Base-by-base conservation (phyloP, 305 asterid genomes). In the Rubia tinctorum region DNA sequence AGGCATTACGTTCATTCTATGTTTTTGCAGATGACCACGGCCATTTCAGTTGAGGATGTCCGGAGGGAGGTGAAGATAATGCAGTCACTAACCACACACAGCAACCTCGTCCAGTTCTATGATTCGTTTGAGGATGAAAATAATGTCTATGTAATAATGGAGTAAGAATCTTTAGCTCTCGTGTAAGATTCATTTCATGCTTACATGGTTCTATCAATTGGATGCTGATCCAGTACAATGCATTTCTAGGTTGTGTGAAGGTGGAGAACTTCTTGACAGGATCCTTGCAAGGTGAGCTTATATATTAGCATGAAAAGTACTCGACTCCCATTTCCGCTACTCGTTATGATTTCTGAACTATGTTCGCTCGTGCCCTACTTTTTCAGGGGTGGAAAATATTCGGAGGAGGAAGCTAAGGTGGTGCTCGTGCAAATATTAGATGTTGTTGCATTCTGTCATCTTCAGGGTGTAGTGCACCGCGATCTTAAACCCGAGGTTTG, bases 401-500 rank as follows among this genome's bases (percentile, higher is more conserved):
- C 89, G 0, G 93, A 90, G 83, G 90, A 86, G 56, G 83, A 88
- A 66, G 88, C 90, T 7, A 88, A 82, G 81, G 82, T 69, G 8
- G 79, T 88, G 39, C 68, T 87, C 73, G 83, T 85, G 39, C 96
- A 90, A 83, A 88, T 89, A 82, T 73, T 91, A 76, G 85, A 86
- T 70, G 87, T 85, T 14, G 91, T 88, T 71, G 91, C 92, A 4
- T 89, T 81, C 72, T 88, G 90, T 80, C 97, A 91, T 80, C 90
- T 87, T 71, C 96, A 91, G 73, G 96, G 97, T 49, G 92, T 91
- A 56, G 87, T 88, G 81, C 97, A 91, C 87, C 88, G 92, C 17
- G 97, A 89, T 82, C 81, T 91, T 64, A 89, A 89, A 77, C 97
- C 94, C 4, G 96, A 90, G 96, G 96, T 88, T 69, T 66, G 74